phyloP scores from a whole-genome alignment of 2,329 filamentous ascomycete species.

The Colletotrichum sp. region DNA sequence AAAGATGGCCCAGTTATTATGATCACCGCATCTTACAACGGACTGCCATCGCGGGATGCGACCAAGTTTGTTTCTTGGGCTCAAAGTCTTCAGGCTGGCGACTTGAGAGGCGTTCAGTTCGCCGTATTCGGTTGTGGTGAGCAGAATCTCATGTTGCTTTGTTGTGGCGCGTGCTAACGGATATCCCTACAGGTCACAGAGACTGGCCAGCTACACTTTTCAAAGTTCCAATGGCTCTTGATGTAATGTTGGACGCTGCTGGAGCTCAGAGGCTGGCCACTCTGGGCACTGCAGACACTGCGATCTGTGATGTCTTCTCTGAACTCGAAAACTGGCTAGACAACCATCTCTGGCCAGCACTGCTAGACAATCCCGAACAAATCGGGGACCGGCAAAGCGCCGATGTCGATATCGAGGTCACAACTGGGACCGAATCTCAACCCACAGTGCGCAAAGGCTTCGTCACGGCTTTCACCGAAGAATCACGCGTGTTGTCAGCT shows the following conservation, averaged over 20 bases:
- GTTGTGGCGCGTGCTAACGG: neutral
- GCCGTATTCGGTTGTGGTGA: conserved; percentile 68
- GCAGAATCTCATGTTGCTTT: accelerated
- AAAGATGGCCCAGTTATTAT: conserved; percentile 62
- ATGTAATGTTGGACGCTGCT: neutral
- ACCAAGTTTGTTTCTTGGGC: conserved; percentile 68
- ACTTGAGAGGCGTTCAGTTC: conserved; percentile 58
- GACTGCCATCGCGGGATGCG: conserved; percentile 72
- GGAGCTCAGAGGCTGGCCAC: conserved; percentile 38
- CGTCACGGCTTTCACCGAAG: conserved; percentile 59
- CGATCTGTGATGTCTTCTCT: conserved; percentile 68
- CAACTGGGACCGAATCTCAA: conserved; percentile 55
- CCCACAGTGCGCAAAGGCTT: conserved; percentile 59
- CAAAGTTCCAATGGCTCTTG: conserved; percentile 51
- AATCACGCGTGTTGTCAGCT: conserved; percentile 50
- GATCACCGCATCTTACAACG: conserved; percentile 71
- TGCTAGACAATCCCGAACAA: conserved; percentile 30
- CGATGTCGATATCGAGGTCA: conserved; percentile 31
- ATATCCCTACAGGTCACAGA: neutral
- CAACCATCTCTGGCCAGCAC: conserved; percentile 49
- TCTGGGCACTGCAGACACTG: conserved; percentile 60
- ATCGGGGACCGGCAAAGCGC: no score
- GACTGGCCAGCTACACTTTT: conserved; percentile 66
- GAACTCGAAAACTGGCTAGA: conserved; percentile 72
- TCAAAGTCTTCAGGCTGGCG: conserved; percentile 44